Percentiles rank a stretch among this genome's conserved stretches.
Conservation (phyloP, 177 flowering plant genomes). For the Telopea speciosissima region DNA sequence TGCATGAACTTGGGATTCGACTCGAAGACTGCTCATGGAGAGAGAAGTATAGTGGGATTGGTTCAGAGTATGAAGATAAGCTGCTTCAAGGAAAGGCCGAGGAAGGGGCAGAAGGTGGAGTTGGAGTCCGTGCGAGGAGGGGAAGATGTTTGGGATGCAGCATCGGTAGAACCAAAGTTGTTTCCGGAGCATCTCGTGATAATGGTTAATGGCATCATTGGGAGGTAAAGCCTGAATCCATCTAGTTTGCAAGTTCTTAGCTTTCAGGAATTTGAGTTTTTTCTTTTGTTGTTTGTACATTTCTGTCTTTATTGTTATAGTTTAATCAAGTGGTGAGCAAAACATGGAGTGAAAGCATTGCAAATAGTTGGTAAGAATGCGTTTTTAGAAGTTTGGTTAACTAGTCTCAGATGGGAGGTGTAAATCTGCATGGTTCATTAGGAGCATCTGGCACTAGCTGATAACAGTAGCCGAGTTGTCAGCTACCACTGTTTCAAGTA, state of each 20-base stretch:
- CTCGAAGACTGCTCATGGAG: slow-evolving; percentile 1
- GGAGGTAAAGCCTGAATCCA: slow-evolving; percentile 39
- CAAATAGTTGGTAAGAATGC: too few relatives aligned
- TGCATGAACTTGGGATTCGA: slow-evolving; percentile 12
- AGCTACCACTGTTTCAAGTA: too few relatives aligned
- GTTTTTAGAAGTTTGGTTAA: too few relatives aligned
- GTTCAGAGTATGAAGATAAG: not conserved
- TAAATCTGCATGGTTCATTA: too few relatives aligned
- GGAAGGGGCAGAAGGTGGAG: slow-evolving; percentile 22
- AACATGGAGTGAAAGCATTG: too few relatives aligned
- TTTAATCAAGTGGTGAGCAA: too few relatives aligned
- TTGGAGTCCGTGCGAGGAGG: slow-evolving; percentile 27
- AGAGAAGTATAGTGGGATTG: slow-evolving; percentile 12
- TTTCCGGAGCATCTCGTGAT: slow-evolving; percentile 66
- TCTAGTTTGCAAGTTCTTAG: not conserved
- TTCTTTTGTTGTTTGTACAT: not conserved
- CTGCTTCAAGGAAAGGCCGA: slow-evolving; percentile 25
- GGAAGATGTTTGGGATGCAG: slow-evolving; percentile 27
- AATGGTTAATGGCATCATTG: slow-evolving; percentile 80
- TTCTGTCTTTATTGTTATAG: too few relatives aligned
- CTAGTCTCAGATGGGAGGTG: too few relatives aligned
- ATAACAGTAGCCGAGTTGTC: too few relatives aligned
- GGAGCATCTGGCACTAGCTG: too few relatives aligned
- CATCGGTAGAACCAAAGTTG: slow-evolving; percentile 13
- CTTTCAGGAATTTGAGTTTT: not conserved